Evolutionary conservation across 805 yeast genomes (phyloP), one percentile per base, ranked within the genome.

Genomic region (Lipomyces mesembrius): DNA sequence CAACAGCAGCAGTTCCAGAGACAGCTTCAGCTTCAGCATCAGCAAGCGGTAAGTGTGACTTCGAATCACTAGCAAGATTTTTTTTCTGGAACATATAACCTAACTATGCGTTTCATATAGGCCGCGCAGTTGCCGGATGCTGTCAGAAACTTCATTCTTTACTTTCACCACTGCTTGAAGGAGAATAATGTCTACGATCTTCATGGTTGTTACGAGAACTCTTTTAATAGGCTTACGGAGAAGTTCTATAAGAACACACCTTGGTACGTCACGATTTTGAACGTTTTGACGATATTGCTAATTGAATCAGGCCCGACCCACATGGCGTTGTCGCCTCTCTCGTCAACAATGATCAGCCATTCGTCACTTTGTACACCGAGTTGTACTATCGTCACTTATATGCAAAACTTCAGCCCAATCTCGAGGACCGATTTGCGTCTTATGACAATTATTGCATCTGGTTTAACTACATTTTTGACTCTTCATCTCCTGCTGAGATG

Each of bases 301-400:
- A 52, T 52, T 22, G 20, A n/a, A 17, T 29, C 46, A 62, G 65
- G 71, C 85, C 85, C 34, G 79, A 80, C 27, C 85, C 85, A 53
- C 74, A 75, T 56, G 70, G 73, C 54, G 81, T 81, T 46, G 82
- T 83, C 46, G 76, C 81, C 9, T 79, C 83, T 37, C 71, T 83
- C 32, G 85, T 83, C 32, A 75, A 78, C 70, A 73, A 80, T 66
- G 85, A 83, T 71, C 82, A 79, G 70, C 79, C 79, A 39, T 83
- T 83, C 72, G 73, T 83, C 57, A 79, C 81, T 34, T 75, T 83
- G 46, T 83, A 83, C 76, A 79, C 83, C 8, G 85, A 83, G 74
- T 79, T 83, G 64, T 83, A 83, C 76, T 83, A 81, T 76, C 80
- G 85, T 70, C 85, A 83, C 71, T 74, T 83, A 62, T 83, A 83